Base-by-base conservation (phyloP, 495 filamentous ascomycete species). In the Echria macrotheca region DNA sequence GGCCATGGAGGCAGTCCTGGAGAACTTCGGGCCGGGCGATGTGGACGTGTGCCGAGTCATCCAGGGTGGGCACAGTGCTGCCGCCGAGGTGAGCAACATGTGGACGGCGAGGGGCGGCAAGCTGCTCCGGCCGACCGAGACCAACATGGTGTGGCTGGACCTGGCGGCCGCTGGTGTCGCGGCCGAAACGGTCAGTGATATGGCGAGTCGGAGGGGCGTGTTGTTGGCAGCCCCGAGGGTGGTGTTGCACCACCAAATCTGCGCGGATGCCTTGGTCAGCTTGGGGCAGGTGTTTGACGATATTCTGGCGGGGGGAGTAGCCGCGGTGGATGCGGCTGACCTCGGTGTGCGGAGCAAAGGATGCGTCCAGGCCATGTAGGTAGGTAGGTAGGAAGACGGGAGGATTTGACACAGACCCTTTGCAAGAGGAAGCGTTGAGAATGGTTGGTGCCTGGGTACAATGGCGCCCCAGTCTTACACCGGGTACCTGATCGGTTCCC, bases 121-220 rank as follows among this genome's bases (percentile, higher is more conserved):
- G 60, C 52, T 81, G 45, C 37, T 54, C 31, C 62, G 74, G 24
- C 75, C 76, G 36, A 80, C 81, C 8, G 83, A 95, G 62, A 95
- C 89, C 29, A 95, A 94, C 60, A 94, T 94, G 85, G 80, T 89
- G 6, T 95, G 87, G 89, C 59, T 94, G 49, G 84, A 94, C 65
- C 69, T 93, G 10, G 76, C 78, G 18, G 69, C 50, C 7, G 44
- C 59, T 14, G 73, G 73, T 0, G 64, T 79, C 26, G 58, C 44
- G 5, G 52, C 50, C 9, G 61, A 76, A 21, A 63, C 61, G 14
- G 74, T 83, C 31, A 69, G 71, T 26, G 57, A 71, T 39, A 50
- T 74, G 9, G 77, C 69, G 5, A 58, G 65, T 46, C 65, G 75
- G 49, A 64, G 68, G 24, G 83, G 83, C 1, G 49, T 85, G 22